Conservation (phyloP, 495 filamentous ascomycete genomes). For the Clavariopsis aquatica region DNA sequence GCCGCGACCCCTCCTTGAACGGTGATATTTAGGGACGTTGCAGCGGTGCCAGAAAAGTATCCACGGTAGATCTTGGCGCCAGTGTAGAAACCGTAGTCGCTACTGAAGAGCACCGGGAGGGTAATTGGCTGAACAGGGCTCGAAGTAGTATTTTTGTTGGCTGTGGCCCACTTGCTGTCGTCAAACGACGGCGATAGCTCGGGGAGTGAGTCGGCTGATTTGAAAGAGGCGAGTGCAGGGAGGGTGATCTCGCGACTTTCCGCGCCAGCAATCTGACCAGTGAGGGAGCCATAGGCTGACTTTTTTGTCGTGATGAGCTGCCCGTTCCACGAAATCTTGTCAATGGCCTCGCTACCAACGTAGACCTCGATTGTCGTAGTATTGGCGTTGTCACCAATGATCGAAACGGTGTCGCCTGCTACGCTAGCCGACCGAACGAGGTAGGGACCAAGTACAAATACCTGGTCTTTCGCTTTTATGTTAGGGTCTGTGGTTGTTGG, state of each 20-base stretch:
- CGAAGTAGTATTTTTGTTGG: slow-evolving; percentile 27
- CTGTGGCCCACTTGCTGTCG: slow-evolving; percentile 25
- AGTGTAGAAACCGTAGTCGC: slow-evolving; percentile 31
- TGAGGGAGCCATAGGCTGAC: slow-evolving; percentile 28
- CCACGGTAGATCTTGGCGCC: slow-evolving; percentile 31
- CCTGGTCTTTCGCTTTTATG: slow-evolving; percentile 33
- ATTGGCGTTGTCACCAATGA: slow-evolving; percentile 33
- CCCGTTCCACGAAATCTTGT: slow-evolving; percentile 32
- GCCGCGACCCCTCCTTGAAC: slow-evolving; percentile 28
- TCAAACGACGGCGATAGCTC: slow-evolving; percentile 24
- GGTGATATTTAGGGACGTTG: slow-evolving; percentile 21
- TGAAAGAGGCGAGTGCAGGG: slow-evolving; percentile 16
- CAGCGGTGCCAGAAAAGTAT: slow-evolving; percentile 17
- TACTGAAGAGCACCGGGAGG: slow-evolving; percentile 30
- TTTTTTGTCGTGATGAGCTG: slow-evolving; percentile 6
- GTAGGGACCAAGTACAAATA: slow-evolving; percentile 27
- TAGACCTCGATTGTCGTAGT: slow-evolving; percentile 33
- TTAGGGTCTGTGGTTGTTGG: slow-evolving; percentile 54
- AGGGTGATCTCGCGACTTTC: slow-evolving; percentile 5
- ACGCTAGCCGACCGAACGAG: slow-evolving; percentile 19
- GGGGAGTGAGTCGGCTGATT: slow-evolving; percentile 23
- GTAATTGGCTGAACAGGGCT: slow-evolving; percentile 24
- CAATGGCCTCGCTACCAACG: neutral
- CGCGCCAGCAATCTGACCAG: slow-evolving; percentile 12
- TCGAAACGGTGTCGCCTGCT: neutral